Evolutionary conservation across 805 yeast species (phyloP), one percentile per base, ranked within the genome.

Genomic region (Candida nitratophila): DNA sequence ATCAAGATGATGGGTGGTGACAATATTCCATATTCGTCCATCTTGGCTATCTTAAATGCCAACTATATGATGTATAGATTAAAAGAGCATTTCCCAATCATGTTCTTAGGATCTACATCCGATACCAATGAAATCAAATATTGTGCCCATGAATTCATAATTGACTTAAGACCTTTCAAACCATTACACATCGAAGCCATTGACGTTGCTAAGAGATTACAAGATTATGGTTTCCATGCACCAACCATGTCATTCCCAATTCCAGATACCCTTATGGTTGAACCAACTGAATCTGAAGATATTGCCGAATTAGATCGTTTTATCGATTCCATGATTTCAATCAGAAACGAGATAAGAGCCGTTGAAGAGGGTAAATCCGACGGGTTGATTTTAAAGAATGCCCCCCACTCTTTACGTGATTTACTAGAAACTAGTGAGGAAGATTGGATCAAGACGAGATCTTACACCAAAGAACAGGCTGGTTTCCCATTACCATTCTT

Each of bases 201-300:
- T 54, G 99, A 93, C 63, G 81, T 93, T 47, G 98, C 99, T 45
- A 93, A 93, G 71, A 80, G 99, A 65, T 74, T 93, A 48, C 98
- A 93, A 68, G 99, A 93, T 68, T 93, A 91, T 63, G 96, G 98
- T 0, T 93, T 93, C 79, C 99, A 93, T 66, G 96, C 96, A 1
- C 99, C 99, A 49, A 93, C 99, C 22, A 82, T 93, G 86, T 93
- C 98, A 2, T 93, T 93, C 86, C 99, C 99, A 10, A 95, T 93
- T 42, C 91, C 97, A 5, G 96, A 95, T 49, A 93, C 99, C 2
- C 74, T 93, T 55, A 93, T 93, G 99, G 80, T 93, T 50, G 99
- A 93, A 69, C 99, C 99, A 47, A 93, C 99, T 3, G 99, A 93
- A 68, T 83, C 93, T 17, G 99, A 93, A 68, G 80, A 88, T 59